phyloP scores from a whole-genome alignment of 1,284 basidiomycete species.

The Heterobasidion irregulare region DNA sequence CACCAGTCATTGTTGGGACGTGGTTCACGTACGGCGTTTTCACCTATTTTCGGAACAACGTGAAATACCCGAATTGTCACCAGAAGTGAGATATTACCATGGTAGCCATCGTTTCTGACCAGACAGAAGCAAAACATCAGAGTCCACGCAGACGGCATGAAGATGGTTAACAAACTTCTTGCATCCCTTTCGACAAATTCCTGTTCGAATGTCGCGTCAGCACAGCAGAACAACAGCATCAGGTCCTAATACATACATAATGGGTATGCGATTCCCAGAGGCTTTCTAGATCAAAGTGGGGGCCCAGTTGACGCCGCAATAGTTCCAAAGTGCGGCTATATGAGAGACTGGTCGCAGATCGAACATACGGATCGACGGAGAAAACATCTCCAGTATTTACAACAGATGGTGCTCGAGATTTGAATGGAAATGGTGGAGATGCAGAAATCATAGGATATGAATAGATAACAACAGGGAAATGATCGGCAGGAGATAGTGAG shows the following conservation, averaged over 20 bases:
- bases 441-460: conserved; percentile 29
- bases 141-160: too few relatives aligned
- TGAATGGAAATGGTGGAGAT: conserved; percentile 30
- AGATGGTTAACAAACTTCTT: conserved; percentile 20
- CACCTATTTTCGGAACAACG: conserved; percentile 22
- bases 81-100: conserved; percentile 22
- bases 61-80: not conserved
- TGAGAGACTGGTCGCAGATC: conserved; percentile 33
- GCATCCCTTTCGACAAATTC: conserved; percentile 35
- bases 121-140: not conserved
- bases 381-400: conserved; percentile 16
- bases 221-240: not conserved
- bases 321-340: conserved; percentile 32
- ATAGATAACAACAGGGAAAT: conserved; percentile 23
- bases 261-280: conserved; percentile 37
- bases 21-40: conserved; percentile 41
- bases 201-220: conserved; percentile 12
- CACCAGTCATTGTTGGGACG: conserved; percentile 38
- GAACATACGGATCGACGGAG: conserved; percentile 24
- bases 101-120: conserved; percentile 34
- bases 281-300: conserved; percentile 33
- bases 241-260: conserved; percentile 20
- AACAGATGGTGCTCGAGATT: conserved; percentile 24
- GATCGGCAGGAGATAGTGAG: conserved; percentile 17
- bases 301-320: conserved; percentile 29